Conservation (phyloP, 2,329 filamentous ascomycete species). For the Periglandula ipomoeae region DNA sequence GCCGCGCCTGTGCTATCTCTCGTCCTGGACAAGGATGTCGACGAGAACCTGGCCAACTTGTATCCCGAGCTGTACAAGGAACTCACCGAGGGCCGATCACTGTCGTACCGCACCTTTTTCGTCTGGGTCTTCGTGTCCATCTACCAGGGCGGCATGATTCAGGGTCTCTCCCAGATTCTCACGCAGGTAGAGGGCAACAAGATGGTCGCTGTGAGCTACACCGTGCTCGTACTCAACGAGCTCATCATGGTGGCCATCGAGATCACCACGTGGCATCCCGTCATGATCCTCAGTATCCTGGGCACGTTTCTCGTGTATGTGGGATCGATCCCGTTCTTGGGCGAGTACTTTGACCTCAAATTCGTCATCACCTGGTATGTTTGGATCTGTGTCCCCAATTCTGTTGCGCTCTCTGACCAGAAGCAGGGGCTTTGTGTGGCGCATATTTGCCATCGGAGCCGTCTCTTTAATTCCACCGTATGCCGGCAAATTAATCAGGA, state of each 20-base stretch:
- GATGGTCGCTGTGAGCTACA: conserved; percentile 90
- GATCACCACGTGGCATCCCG: conserved; percentile 91
- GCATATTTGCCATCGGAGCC: conserved; percentile 68
- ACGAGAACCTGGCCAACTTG: conserved; percentile 84
- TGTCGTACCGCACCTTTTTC: conserved; percentile 92
- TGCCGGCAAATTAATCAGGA: conserved; percentile 72
- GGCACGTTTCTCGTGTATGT: conserved; percentile 77
- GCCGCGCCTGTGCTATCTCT: conserved; percentile 88
- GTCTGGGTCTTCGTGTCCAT: conserved; percentile 92
- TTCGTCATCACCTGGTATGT: conserved; percentile 61
- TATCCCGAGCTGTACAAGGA: conserved; percentile 98
- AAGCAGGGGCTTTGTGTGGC: conserved; percentile 74
- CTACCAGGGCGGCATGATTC: conserved; percentile 92
- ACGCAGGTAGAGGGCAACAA: conserved; percentile 62
- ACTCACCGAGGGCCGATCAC: conserved; percentile 75
- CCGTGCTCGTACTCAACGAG: conserved; percentile 86
- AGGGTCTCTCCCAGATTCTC: conserved; percentile 84
- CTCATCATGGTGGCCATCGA: conserved; percentile 95
- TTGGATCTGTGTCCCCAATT: too few species aligned
- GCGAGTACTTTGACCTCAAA: conserved; percentile 77
- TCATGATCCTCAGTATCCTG: conserved; percentile 79
- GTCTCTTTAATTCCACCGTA: conserved; percentile 82
- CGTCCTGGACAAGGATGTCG: conserved; percentile 89
- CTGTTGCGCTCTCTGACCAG: conserved; percentile 10
- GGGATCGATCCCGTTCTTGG: conserved; percentile 76